Evolutionary conservation across 2,329 filamentous ascomycete species (phyloP).

Genomic region (Aspergillus floridensis): DNA sequence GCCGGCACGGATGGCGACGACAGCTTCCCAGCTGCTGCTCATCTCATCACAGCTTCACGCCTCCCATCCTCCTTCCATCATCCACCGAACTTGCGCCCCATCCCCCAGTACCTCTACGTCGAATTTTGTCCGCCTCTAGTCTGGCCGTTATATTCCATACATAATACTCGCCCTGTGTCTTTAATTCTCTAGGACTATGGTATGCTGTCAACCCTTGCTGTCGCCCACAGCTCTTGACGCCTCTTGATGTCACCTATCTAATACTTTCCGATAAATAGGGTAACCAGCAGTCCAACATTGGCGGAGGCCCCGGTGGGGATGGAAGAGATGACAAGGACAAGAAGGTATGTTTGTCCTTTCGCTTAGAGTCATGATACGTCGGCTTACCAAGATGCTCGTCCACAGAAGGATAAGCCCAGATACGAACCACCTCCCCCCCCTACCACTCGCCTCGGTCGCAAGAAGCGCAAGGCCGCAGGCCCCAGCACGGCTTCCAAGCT

Average conservation of each 20-base stretch:
- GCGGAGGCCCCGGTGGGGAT: constrained; percentile 68
- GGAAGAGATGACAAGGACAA: constrained; percentile 86
- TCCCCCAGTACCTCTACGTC: constrained; percentile 14
- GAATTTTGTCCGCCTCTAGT: background rate
- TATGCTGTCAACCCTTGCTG: constrained; percentile 21
- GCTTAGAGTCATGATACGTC: background rate
- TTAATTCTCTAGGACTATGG: constrained; percentile 31
- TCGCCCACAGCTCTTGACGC: constrained; percentile 10
- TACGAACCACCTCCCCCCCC: constrained; percentile 97
- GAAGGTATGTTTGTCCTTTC: constrained; percentile 60
- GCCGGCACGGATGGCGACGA: constrained; percentile 18
- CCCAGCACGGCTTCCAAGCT: constrained; percentile 94
- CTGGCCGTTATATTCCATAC: background rate
- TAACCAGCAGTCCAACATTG: constrained; percentile 75
- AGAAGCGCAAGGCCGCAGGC: constrained; percentile 95
- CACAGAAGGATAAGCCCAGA: constrained; percentile 98
- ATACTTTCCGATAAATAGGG: constrained; percentile 35
- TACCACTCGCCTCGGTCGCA: constrained; percentile 92
- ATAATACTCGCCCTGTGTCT: background rate
- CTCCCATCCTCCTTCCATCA: constrained; percentile 12
- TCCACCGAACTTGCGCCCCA: constrained; percentile 10
- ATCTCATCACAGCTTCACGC: constrained; percentile 18
- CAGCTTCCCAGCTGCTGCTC: constrained; percentile 17
- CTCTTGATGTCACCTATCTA: constrained; percentile 16
- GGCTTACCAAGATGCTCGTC: constrained; percentile 14